Conservation (phyloP, 805 yeast genomes). For the Wickerhamomyces strasburgensis region DNA sequence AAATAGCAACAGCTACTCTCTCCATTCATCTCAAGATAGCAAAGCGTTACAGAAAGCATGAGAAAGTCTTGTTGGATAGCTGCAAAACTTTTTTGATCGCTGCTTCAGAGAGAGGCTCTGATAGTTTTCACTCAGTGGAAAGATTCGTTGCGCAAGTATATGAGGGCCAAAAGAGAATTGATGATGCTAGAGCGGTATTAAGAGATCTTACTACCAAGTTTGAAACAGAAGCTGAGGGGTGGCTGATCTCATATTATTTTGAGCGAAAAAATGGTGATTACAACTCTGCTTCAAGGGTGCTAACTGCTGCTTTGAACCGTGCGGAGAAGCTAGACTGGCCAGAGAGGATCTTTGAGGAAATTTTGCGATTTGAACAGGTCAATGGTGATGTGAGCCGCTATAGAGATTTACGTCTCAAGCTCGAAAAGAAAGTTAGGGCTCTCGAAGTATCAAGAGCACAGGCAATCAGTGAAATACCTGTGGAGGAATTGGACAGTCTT, state of each 20-base stretch:
- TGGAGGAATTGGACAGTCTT: slow-evolving; percentile 3
- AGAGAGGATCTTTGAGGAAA: slow-evolving; percentile 43
- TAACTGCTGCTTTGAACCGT: slow-evolving; percentile 29
- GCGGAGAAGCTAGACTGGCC: slow-evolving; percentile 42
- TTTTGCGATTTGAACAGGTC: slow-evolving; percentile 33
- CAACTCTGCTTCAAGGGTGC: slow-evolving; percentile 24
- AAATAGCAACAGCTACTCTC: slow-evolving; percentile 26
- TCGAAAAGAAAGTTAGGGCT: slow-evolving; percentile 21
- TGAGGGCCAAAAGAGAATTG: slow-evolving; percentile 28
- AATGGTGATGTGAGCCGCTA: slow-evolving; percentile 28
- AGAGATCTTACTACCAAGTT: slow-evolving; percentile 24
- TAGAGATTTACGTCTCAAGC: slow-evolving; percentile 22
- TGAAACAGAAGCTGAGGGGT: slow-evolving; percentile 37
- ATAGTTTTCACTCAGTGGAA: slow-evolving; percentile 40
- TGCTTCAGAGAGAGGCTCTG: slow-evolving; percentile 15
- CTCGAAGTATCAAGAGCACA: slow-evolving; percentile 11
- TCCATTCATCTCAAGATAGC: slow-evolving; percentile 11
- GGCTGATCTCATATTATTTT: slow-evolving; percentile 42
- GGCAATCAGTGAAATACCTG: slow-evolving; percentile 6
- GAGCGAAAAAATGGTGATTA: slow-evolving; percentile 30
- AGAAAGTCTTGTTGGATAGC: neutral
- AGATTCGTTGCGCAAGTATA: slow-evolving; percentile 33
- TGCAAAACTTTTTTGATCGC: slow-evolving; percentile 1
- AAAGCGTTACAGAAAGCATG: neutral
- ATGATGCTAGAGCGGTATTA: slow-evolving; percentile 22